Conservation (phyloP, 2,329 filamentous ascomycete species). For the Fusarium miscanthi region DNA sequence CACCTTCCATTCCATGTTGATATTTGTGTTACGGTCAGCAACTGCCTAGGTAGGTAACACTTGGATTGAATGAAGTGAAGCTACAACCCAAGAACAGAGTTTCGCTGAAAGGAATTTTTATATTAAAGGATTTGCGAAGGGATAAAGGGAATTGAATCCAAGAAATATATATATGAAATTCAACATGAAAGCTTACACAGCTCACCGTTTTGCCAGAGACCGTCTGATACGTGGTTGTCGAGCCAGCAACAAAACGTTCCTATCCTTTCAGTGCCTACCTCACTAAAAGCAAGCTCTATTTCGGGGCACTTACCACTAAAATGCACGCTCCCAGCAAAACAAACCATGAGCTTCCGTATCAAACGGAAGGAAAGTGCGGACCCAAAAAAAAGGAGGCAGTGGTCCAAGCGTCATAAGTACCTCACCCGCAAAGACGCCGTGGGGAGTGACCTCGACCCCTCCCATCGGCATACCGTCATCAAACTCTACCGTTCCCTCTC, state of each 20-base stretch:
- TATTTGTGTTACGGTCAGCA: neutral
- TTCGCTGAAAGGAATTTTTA: neutral
- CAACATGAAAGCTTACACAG: neutral
- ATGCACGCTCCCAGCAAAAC: neutral
- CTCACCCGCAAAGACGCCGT: constrained; percentile 28
- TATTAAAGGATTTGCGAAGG: neutral
- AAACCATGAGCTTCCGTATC: neutral
- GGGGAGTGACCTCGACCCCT: constrained; percentile 44
- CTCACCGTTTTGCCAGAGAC: neutral
- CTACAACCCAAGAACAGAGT: neutral
- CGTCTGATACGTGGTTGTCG: constrained; percentile 24
- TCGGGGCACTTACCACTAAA: constrained; percentile 1
- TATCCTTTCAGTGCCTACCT: neutral
- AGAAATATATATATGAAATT: neutral
- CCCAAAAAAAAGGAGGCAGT: constrained; percentile 48
- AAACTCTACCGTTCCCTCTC: constrained; percentile 29
- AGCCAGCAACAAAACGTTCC: constrained; percentile 13
- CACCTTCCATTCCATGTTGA: constrained; percentile 12
- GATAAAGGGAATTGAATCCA: neutral
- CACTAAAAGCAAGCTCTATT: neutral
- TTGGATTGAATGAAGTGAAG: neutral
- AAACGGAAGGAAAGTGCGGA: constrained; percentile 3
- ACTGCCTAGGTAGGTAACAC: neutral
- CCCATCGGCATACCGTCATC: constrained; percentile 43
- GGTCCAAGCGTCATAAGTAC: constrained; percentile 48